Conservation (phyloP, 345 rosid genomes). For the Rhodamnia argentea region DNA sequence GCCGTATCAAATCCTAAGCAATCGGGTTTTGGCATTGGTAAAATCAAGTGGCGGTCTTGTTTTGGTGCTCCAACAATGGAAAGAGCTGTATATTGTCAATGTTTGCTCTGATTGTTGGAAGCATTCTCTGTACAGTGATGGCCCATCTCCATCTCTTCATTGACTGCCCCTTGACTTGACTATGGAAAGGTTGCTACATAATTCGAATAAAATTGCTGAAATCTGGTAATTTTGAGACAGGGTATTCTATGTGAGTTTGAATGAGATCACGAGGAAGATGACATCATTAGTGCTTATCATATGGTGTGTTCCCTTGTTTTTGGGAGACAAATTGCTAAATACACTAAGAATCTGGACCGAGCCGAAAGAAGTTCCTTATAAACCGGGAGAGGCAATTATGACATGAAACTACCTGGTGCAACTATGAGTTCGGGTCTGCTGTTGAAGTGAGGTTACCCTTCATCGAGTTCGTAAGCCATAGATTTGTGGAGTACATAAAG, state of each 20-base stretch:
- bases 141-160: neutral
- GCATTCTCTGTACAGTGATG: neutral
- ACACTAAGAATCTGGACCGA: no score
- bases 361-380: no score
- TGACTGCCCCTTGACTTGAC: neutral
- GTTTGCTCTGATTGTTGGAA: neutral
- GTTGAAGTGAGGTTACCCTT: neutral
- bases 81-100: neutral
- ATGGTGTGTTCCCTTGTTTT: neutral
- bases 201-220: neutral
- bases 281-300: neutral
- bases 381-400: neutral
- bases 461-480: no score
- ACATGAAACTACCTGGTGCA: neutral
- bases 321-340: neutral
- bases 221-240: neutral
- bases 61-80: neutral
- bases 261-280: neutral
- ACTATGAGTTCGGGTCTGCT: neutral
- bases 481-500: neutral
- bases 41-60: neutral
- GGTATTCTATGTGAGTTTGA: neutral
- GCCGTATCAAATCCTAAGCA: neutral
- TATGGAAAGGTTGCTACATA: neutral
- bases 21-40: neutral